Conservation (phyloP, 345 rosid species). For the Hypericum androsaemum region DNA sequence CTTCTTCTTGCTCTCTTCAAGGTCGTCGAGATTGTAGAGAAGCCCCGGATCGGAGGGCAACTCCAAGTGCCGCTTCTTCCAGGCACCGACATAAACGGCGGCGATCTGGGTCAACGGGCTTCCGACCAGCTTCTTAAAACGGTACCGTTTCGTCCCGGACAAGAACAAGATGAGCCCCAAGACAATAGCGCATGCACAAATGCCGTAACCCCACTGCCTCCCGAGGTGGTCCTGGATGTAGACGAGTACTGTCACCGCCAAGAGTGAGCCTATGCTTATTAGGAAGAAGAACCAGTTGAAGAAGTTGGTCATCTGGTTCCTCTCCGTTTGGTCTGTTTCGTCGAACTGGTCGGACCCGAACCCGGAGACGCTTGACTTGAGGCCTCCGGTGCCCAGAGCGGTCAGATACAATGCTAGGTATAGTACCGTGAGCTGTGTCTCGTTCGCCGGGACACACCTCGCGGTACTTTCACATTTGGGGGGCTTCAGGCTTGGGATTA, state of each 20-base stretch:
- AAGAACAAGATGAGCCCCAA: slow-evolving; percentile 46
- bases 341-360: slow-evolving; percentile 95
- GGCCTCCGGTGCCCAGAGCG: slow-evolving; percentile 90
- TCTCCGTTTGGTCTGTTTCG: slow-evolving; percentile 54
- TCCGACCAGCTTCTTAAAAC: slow-evolving; percentile 77
- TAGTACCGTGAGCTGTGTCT: slow-evolving; percentile 51
- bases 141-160: slow-evolving; percentile 66
- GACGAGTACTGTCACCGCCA: slow-evolving; percentile 75
- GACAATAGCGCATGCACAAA: slow-evolving; percentile 66
- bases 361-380: slow-evolving; percentile 93
- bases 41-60: slow-evolving; percentile 48
- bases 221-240: slow-evolving; percentile 85
- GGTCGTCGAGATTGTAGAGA: slow-evolving; percentile 48
- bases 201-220: slow-evolving; percentile 82
- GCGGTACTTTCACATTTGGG: slow-evolving; percentile 43
- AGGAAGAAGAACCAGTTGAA: slow-evolving; percentile 95
- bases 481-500: slow-evolving; percentile 68
- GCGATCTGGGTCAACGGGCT: slow-evolving; percentile 94
- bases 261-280: slow-evolving; percentile 71
- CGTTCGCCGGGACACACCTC: slow-evolving; percentile 53
- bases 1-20: slow-evolving; percentile 44
- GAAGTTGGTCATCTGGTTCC: slow-evolving; percentile 56
- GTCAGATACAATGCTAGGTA: slow-evolving; percentile 68
- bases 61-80: slow-evolving; percentile 50
- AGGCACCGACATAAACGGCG: slow-evolving; percentile 48